Evolutionary conservation across 148 eudicot species (phyloP), one percentile per base, ranked within the genome.

Genomic region (Cornus kousa): DNA sequence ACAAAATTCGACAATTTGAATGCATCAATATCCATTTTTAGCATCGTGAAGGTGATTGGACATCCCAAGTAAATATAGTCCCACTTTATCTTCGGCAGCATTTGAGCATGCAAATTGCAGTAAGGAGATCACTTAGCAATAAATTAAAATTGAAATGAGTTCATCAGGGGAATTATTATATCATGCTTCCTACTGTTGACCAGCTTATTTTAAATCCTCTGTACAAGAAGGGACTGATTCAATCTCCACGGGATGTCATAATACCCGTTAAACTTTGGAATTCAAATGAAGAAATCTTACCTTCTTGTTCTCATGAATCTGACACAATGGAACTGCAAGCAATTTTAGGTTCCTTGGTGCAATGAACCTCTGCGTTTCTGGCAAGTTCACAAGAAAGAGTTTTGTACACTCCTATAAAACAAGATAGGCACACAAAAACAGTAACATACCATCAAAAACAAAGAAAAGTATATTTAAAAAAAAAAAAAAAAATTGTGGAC

Each of bases 371-470:
- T 70, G 80, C 78, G 86, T 87, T 5, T 62, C 83, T 11, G 92
- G 94, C 82, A 92, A 84, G 85, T 89, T 92, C 43, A 92, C 92
- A 76, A 92, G 88, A 82, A 83, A 92, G 74, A 92, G 87, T 77
- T 90, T 92, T 65, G 76, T 84, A 85, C 97, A 92, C 85, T 92
- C 94, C 97, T 92, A 75, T 55, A 72, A 67, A 70, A 70, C 8
- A 39, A 75, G 24, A 65, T 22, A 68, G 28, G 39, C 3, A 50
- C 28, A 74, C 13, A 37, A 71, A 33, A 20, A 72, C 20, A 28
- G 33, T 62, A 17, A 6, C 23, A 65, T 64, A 22, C n/a, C 70
- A 7, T 64, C 23, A 46, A 16, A 72, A 33, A 37, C 5, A 70
- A 31, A 55, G 8, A n/a, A 7, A 46, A 57, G 57, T 40, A 24